These are phyloP conservation scores for Sanchytrium tribonematis DNA, from an alignment of 371 early-diverging fungal genomes.

Conservation along the genomic window DNA sequence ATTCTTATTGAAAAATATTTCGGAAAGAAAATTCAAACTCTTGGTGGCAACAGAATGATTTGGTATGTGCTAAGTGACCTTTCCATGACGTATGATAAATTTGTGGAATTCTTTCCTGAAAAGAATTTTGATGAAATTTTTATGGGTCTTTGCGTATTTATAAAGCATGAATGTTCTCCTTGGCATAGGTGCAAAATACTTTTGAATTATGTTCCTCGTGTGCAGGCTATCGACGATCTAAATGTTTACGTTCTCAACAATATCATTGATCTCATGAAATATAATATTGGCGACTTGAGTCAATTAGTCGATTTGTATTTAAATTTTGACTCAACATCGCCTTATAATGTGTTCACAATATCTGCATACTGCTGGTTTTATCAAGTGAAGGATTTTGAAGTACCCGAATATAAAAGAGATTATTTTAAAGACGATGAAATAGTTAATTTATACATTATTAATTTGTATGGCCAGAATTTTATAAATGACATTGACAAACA, in stretches of 20 bases:
- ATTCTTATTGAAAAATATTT: neutral
- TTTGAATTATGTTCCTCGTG: neutral
- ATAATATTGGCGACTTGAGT: neutral
- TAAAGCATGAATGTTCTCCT: neutral
- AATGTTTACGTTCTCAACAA: neutral
- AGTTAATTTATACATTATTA: neutral
- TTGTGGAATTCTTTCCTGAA: neutral
- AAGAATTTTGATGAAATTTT: neutral
- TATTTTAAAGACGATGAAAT: neutral
- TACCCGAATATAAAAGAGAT: too few relatives aligned
- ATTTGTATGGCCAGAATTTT: neutral
- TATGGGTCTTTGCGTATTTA: neutral
- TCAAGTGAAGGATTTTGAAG: too few relatives aligned
- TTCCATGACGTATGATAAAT: neutral
- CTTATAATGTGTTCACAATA: neutral
- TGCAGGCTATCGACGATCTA: neutral
- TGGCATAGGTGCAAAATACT: neutral
- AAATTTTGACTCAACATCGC: neutral
- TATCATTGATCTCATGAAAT: neutral
- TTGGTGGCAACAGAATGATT: neutral
- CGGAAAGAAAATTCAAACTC: neutral
- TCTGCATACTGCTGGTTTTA: neutral
- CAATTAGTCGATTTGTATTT: neutral
- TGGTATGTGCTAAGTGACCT: neutral
- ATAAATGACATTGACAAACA: neutral